Base-by-base conservation (phyloP, 2,329 filamentous ascomycete species). In the Penicillium griseofulvum region DNA sequence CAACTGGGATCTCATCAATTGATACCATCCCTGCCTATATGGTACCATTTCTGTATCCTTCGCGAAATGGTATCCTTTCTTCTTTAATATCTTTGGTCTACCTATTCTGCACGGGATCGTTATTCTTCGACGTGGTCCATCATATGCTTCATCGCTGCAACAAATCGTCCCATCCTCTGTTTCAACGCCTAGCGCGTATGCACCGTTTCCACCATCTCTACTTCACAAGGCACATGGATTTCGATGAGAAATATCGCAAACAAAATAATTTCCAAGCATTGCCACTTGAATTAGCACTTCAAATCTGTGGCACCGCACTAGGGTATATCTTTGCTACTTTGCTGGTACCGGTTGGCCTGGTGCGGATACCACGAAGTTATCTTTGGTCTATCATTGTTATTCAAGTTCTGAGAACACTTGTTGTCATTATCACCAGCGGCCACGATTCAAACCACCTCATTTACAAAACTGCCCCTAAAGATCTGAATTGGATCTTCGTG, bases 201-300 rank as follows among this genome's bases (percentile, higher is more conserved):
- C 62, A 64, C 37, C 56, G 55, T 39, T 64, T 45, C 42, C 62
- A 64, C 34, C 62, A 64, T 28, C 62, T 64, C 2, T 64, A 63
- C 39, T 64, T 60, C 44, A 63, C 57, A 12, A 55, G 55, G 1
- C 51, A 56, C 7, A 48, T 64, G 12, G 48, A 54, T 3, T 63
- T 64, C 39, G 58, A 64, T 24, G 4, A 45, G 1, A 50, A 49
- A 33, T 64, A 63, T 48, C 43, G 31, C 5, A 44, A 42, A 11
- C 55, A 58, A 16, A 64, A 64, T 29, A n/a, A 39, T 5, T 54
- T 49, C 28, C 58, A 63, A 10, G 60, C 62, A 1, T 46, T 64
- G 6, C 62, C 62, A 0, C 52, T 64, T 31, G 62, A 64, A 19
- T 24, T 59, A 31, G 28, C 34, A 10, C 52, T 56, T 36, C 58